Conservation (phyloP, 2,329 filamentous ascomycete genomes). For the Penicillium aurantiogriseum region DNA sequence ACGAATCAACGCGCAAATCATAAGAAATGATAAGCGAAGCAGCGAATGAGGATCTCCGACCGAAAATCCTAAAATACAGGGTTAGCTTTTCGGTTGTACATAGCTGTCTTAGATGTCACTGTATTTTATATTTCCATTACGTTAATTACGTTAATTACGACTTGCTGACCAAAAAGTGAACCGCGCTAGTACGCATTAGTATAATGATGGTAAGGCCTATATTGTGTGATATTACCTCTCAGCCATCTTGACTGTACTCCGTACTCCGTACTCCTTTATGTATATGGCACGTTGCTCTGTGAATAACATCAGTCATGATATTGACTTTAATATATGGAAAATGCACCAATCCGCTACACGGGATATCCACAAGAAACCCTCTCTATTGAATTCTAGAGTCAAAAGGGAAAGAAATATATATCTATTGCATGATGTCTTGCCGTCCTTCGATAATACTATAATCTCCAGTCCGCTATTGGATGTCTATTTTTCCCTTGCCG, state of each 20-base stretch:
- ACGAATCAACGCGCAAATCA: conserved; percentile 10
- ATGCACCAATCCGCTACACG: not conserved
- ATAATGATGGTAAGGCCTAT: not conserved
- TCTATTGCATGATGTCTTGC: not conserved
- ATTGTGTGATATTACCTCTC: not conserved
- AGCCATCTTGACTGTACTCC: not conserved
- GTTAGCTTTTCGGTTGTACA: not conserved
- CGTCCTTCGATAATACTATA: not conserved
- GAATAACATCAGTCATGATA: not conserved
- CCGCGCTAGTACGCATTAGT: not conserved
- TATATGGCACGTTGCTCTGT: not conserved
- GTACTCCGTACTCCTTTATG: not conserved
- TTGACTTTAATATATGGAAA: not conserved
- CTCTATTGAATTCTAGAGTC: not conserved
- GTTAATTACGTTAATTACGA: not conserved
- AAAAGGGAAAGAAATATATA: no score
- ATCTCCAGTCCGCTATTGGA: not conserved
- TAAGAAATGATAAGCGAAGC: conserved; percentile 15
- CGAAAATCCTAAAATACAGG: not conserved
- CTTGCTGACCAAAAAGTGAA: not conserved
- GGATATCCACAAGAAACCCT: not conserved
- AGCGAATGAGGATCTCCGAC: conserved; percentile 8
- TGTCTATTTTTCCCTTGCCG: not conserved
- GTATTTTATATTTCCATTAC: conserved; percentile 1
- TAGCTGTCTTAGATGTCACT: not conserved